Base-by-base conservation (phyloP, 768 basidiomycete species). In the Russula vinacea region DNA sequence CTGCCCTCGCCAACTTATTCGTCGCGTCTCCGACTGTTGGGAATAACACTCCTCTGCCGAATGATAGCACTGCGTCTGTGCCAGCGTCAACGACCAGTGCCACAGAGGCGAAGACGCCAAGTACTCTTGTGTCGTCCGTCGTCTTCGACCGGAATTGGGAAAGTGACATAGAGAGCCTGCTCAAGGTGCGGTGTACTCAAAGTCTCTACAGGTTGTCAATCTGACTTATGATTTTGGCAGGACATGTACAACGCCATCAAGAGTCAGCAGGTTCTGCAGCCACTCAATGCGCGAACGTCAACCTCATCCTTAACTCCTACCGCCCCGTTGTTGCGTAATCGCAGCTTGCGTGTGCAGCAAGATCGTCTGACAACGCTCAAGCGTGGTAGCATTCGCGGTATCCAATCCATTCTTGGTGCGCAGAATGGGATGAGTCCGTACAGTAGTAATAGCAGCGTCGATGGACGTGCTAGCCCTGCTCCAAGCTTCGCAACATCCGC, bases 231-330 rank as follows among this genome's bases (percentile, higher is more conserved):
- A 47, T 39, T 24, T 5, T 32, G 37, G n/a, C 29, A 95, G 92
- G 97, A 99, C 71, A 96, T 99, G 83, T 99, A 94, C 78, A 84
- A 80, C 69, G 88, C 94, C 9, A 87, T 98, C 76, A 94, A 95
- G 77, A 84, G 80, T 45, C 90, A 94, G 70, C 91, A 94, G 73
- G 95, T 98, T 67, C 75, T 95, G 44, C 90, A 95, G 67, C 94
- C 94, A 1, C 74, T 87, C 32, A 81, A 79, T 54, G 66, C 71
- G 58, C 80, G 85, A 50, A 71, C 81, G 10, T 86, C 85, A 16
- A 79, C 78, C 47, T 82, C 83, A 29, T 87, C 84, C 29, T 72
- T 84, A 39, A 84, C 79, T 60, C 83, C 87, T n/a, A 81, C 82
- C 3, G 64, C 69, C 67, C 73, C 45, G n/a, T 47, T 86, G 65